Evolutionary conservation across 2,329 filamentous ascomycete genomes (phyloP).

Genomic region (Trichophyton benhamiae): DNA sequence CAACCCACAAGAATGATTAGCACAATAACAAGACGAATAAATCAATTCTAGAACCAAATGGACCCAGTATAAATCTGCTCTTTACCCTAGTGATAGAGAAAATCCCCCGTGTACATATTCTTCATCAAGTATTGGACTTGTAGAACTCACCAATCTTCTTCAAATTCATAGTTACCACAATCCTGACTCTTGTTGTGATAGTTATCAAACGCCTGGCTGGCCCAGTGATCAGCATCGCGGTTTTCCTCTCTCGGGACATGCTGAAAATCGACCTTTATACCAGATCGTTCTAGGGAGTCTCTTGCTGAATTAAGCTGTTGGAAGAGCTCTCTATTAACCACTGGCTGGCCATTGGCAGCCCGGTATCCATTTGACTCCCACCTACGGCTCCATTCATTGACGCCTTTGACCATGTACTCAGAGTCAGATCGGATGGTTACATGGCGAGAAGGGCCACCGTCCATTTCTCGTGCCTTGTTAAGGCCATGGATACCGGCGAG

Average conservation of each 20-base stretch:
- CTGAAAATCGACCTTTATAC: not conserved
- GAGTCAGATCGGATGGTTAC: not conserved
- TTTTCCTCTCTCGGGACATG: slow-evolving; percentile 1
- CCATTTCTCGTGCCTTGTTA: not conserved
- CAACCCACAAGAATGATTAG: not conserved
- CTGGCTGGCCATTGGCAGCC: not conserved
- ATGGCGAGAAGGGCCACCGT: not conserved
- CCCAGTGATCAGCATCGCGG: not conserved
- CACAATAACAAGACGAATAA: not conserved
- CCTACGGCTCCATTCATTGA: not conserved
- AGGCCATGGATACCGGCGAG: not conserved
- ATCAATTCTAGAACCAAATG: too few species aligned
- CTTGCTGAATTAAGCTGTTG: not conserved
- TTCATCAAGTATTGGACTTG: too few species aligned
- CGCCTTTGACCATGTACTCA: not conserved
- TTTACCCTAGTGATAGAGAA: too few species aligned
- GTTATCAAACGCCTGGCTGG: not conserved
- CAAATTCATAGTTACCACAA: not conserved
- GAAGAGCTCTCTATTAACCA: not conserved
- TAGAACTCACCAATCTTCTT: not conserved
- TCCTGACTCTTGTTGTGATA: not conserved
- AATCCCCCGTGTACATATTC: too few species aligned
- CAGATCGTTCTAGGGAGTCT: not conserved
- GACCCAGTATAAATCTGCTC: too few species aligned
- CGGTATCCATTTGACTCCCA: not conserved